Evolutionary conservation across 2,329 filamentous ascomycete genomes (phyloP), one percentile per base, ranked within the genome.

Genomic region (Trichoderma polysporum): DNA sequence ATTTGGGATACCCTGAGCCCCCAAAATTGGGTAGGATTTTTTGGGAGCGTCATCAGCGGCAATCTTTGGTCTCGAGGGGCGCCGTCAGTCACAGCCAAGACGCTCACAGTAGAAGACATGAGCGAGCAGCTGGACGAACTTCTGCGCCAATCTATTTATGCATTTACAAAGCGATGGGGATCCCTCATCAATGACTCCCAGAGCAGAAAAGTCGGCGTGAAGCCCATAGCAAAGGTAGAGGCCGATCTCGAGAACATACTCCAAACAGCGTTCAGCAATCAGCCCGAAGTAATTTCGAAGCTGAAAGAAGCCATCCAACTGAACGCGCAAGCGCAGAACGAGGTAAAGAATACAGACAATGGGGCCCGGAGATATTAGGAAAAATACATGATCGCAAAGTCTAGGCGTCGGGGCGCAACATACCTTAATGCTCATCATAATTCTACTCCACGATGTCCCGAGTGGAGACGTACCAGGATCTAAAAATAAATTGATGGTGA

Each of bases 61-160:
- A 82, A 85, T 37, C 73, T 86, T 49, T 87, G 81, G 81, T 83
- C 76, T 52, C 76, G 78, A 27, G 73, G 73, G 5, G 71, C 72
- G 19, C 74, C 76, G 2, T 72, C 77, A 0, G 77, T 81, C 2
- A 79, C 76, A 27, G 78, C 78, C 37, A 78, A 79, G 69, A 76
- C 78, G 15, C 68, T 81, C 62, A 82, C 80, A 4, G 79, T 82
- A 1, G 82, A 88, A 67, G 87, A 90, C 71, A 88, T 88, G 72
- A 86, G 85, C 69, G 88, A 90, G 76, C 87, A 89, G 74, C 76
- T 90, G 64, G 88, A 90, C 69, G 87, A 88, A 71, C 76, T 89
- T 68, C 77, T 90, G 29, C 80, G 88, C 60, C 85, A 88, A 74
- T 86, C 84, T 57, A 90, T 90, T 63, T 87, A 85, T 47, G 83